Evolutionary conservation across 495 filamentous ascomycete species (phyloP).

Genomic region (Xylaria flabelliformis): DNA sequence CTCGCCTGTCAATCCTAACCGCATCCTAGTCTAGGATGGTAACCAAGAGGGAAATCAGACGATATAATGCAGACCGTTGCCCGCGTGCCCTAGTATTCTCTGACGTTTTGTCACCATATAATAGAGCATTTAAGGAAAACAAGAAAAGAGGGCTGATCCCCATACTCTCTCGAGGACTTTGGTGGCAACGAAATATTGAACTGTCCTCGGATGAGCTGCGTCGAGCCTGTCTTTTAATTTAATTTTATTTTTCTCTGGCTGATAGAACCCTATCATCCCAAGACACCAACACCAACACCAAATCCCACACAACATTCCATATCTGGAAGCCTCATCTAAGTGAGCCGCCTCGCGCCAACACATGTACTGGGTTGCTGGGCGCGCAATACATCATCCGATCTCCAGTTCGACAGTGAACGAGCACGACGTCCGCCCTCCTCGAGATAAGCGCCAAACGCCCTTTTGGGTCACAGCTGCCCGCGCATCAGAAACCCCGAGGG

Average conservation of each 20-base stretch:
- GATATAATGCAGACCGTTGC: slow-evolving; percentile 55
- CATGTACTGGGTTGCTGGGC: slow-evolving; percentile 46
- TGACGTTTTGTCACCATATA: slow-evolving; percentile 45
- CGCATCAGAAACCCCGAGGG: slow-evolving; percentile 52
- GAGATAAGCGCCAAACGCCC: slow-evolving; percentile 39
- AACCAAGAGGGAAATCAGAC: slow-evolving; percentile 56
- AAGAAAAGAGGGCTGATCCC: slow-evolving; percentile 41
- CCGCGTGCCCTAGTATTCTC: slow-evolving; percentile 44
- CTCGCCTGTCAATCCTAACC: slow-evolving; percentile 47
- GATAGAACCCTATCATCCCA: slow-evolving; percentile 30
- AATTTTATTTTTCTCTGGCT: slow-evolving; percentile 33
- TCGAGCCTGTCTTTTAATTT: slow-evolving; percentile 39
- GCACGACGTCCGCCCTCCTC: slow-evolving; percentile 41
- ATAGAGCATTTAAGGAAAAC: slow-evolving; percentile 40
- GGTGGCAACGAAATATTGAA: slow-evolving; percentile 48
- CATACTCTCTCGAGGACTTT: slow-evolving; percentile 37
- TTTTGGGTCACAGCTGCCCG: slow-evolving; percentile 31
- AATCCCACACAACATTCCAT: slow-evolving; percentile 36
- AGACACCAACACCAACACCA: slow-evolving; percentile 38
- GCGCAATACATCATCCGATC: slow-evolving; percentile 37
- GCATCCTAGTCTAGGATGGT: slow-evolving; percentile 41
- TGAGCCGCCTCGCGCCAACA: slow-evolving; percentile 37
- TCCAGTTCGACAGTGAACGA: slow-evolving; percentile 34
- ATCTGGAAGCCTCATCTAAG: slow-evolving; percentile 33
- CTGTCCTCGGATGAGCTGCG: slow-evolving; percentile 39